Percentiles rank a stretch among this genome's conserved stretches.
These are phyloP conservation scores for Citrus medica DNA, from an alignment of 345 rosid genomes.

Conservation along the genomic window DNA sequence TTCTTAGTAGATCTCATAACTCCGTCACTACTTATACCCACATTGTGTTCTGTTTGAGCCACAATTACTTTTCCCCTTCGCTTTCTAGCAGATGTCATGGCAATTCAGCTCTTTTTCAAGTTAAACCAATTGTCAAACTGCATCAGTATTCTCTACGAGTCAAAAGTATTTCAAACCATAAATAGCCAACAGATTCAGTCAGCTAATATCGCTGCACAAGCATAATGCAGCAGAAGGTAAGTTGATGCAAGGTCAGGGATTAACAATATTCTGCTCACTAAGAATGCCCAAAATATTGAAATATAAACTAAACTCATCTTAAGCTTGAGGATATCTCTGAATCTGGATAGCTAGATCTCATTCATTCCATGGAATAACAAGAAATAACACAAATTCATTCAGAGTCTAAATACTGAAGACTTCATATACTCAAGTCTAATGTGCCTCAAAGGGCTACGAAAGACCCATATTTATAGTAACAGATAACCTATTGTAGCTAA, in stretches of 20 bases:
- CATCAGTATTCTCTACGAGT: background rate
- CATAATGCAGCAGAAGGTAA: background rate
- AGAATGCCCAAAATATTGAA: background rate
- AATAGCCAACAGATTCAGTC: background rate
- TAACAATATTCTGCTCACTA: background rate
- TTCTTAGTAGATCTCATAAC: constrained; percentile 23
- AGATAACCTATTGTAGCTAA: too few species aligned
- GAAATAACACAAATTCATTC: background rate
- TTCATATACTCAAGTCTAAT: too few species aligned
- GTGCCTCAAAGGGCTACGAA: too few species aligned
- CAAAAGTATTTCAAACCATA: background rate
- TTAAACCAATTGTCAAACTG: background rate
- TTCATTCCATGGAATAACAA: background rate
- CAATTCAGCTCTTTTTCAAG: constrained; percentile 8
- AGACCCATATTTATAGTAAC: too few species aligned
- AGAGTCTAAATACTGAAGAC: too few species aligned
- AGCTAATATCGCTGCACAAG: background rate
- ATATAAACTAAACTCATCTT: too few species aligned
- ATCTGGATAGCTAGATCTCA: background rate
- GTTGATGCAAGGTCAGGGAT: background rate
- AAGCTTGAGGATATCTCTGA: too few species aligned
- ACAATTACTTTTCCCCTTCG: constrained; percentile 15
- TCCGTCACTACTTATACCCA: constrained; percentile 10
- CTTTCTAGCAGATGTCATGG: constrained; percentile 31
- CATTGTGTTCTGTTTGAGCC: constrained; percentile 9